Conservation (phyloP, 805 yeast species). For the Hanseniaspora vineae region DNA sequence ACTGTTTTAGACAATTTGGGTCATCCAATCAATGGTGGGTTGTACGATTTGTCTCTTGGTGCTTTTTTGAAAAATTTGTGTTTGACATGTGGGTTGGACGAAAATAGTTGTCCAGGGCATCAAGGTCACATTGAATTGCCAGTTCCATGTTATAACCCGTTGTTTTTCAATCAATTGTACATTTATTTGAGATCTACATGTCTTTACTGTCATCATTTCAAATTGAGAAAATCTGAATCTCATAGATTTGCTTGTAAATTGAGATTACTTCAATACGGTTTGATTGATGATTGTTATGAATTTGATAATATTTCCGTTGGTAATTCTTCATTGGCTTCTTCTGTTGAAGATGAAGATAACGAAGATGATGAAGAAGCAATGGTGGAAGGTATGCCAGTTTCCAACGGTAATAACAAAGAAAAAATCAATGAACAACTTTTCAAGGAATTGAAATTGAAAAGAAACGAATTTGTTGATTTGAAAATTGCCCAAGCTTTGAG, state of each 20-base stretch:
- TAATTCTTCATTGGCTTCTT: slow-evolving; percentile 2
- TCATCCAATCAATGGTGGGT: slow-evolving; percentile 88
- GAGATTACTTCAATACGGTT: slow-evolving; percentile 74
- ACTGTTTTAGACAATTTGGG: slow-evolving; percentile 93
- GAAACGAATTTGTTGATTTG: slow-evolving; percentile 60
- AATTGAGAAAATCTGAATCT: slow-evolving; percentile 52
- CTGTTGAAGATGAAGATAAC: no score
- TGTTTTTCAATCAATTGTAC: slow-evolving; percentile 86
- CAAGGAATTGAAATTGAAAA: slow-evolving; percentile 38
- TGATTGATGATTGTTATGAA: slow-evolving; percentile 63
- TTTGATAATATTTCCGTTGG: slow-evolving; percentile 46
- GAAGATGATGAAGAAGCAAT: slow-evolving; percentile 24
- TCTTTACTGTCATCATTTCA: slow-evolving; percentile 80
- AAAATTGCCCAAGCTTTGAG: slow-evolving; percentile 61
- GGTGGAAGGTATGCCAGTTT: slow-evolving; percentile 6
- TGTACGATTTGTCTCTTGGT: slow-evolving; percentile 90
- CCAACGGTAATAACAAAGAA: slow-evolving; percentile 8
- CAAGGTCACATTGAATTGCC: slow-evolving; percentile 97
- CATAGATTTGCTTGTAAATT: slow-evolving; percentile 71
- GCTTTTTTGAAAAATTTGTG: slow-evolving; percentile 83
- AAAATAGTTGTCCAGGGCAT: slow-evolving; percentile 93
- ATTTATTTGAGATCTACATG: slow-evolving; percentile 74
- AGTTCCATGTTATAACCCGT: slow-evolving; percentile 86
- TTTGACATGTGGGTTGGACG: slow-evolving; percentile 93
- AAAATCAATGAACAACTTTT: slow-evolving; percentile 29